These are phyloP conservation scores for Zymoseptoria ardabiliae DNA, from an alignment of 2,329 filamentous ascomycete species.

Conservation along the genomic window DNA sequence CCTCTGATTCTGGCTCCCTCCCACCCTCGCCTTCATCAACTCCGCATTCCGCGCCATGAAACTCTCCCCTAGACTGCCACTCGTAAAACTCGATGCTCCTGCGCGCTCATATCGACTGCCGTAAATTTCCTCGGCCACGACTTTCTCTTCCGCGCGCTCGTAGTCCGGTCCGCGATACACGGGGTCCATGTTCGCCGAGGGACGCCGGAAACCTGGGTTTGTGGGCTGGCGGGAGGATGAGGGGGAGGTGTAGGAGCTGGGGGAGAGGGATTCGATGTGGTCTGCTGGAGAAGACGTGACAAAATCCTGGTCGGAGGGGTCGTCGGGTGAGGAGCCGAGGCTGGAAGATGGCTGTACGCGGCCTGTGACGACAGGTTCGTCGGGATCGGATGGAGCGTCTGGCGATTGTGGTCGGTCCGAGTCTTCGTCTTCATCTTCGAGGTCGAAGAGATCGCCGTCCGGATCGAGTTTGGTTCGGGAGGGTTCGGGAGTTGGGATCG, in stretches of 20 bases:
- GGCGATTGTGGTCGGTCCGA: conserved; percentile 14
- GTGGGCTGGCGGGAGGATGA: conserved; percentile 25
- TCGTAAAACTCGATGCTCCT: conserved; percentile 17
- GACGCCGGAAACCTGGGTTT: conserved; percentile 29
- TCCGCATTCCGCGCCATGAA: conserved; percentile 32
- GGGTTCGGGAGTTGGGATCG: neutral
- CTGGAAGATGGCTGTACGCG: neutral
- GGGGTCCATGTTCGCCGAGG: conserved; percentile 26
- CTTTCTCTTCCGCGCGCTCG: conserved; percentile 15
- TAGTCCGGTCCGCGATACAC: conserved; percentile 22
- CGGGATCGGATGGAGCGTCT: conserved; percentile 4
- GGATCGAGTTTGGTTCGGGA: conserved; percentile 12
- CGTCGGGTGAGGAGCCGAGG: neutral
- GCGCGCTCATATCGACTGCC: conserved; percentile 17
- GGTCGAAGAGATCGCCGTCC: conserved; percentile 26
- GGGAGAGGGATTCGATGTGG: conserved; percentile 20
- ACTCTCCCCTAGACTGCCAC: conserved; percentile 28
- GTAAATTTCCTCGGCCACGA: conserved; percentile 22
- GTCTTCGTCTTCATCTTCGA: conserved; percentile 22
- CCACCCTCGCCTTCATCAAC: conserved; percentile 14
- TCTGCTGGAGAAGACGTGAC: conserved; percentile 4
- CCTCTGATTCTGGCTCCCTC: conserved; percentile 4
- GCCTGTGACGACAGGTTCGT: conserved; percentile 1
- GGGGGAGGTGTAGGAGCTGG: neutral
- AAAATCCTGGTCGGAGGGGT: conserved; percentile 10